Percentiles rank a stretch among this genome's conserved stretches.
phyloP scores from a whole-genome alignment of 495 filamentous ascomycete genomes.

The Aspergillus ostianus region DNA sequence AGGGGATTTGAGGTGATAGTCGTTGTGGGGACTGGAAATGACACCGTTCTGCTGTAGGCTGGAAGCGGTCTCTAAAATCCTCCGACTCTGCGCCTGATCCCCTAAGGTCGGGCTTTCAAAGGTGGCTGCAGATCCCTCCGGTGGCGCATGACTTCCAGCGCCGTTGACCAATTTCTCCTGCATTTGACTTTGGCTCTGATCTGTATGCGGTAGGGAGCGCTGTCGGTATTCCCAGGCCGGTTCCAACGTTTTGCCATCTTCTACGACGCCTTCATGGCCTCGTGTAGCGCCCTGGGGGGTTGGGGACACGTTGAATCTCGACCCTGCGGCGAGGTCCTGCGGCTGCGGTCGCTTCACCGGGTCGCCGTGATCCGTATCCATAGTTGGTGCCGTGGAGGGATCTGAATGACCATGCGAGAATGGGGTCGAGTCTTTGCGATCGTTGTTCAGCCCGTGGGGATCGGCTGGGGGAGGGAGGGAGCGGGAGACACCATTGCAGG shows the following conservation, averaged over 20 bases:
- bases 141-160: not conserved
- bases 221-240: not conserved
- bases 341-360: not conserved
- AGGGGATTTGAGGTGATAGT: not conserved
- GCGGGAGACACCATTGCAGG: constrained; percentile 2
- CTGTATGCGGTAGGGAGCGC: not conserved
- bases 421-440: not conserved
- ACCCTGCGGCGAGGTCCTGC: not conserved
- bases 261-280: not conserved
- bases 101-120: not conserved
- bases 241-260: not conserved
- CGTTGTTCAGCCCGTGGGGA: not conserved
- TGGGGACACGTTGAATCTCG: not conserved
- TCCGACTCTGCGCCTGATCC: not conserved
- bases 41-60: constrained; percentile 1
- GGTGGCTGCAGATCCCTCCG: not conserved
- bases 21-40: constrained; percentile 1
- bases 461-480: not conserved
- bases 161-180: not conserved
- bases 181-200: not conserved
- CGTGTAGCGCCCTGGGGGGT: not conserved
- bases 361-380: not conserved
- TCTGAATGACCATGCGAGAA: not conserved
- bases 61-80: not conserved
- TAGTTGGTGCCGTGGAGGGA: not conserved